These are phyloP conservation scores for Pulveroboletus sp. DNA, from an alignment of 768 basidiomycete species.

Conservation along the genomic window DNA sequence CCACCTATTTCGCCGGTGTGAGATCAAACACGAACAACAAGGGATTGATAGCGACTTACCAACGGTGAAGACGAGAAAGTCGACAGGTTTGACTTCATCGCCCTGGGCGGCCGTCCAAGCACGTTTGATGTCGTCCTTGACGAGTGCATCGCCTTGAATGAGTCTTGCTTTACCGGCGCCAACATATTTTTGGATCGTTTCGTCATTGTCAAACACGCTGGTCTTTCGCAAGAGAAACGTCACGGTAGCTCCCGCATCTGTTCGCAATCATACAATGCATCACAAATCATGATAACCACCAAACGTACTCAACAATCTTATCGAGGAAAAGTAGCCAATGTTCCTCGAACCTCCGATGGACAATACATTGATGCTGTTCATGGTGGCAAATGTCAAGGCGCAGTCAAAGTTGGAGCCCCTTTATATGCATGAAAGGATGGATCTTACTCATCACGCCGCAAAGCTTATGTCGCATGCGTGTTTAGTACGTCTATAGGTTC, in stretches of 20 bases:
- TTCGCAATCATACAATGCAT: not conserved
- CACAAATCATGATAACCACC: no score
- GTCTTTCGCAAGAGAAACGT: constrained; percentile 61
- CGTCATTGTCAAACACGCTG: constrained; percentile 52
- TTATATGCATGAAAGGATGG: constrained; percentile 4
- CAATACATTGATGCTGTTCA: constrained; percentile 32
- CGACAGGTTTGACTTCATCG: constrained; percentile 36
- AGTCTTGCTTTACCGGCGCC: constrained; percentile 50
- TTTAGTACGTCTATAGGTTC: not conserved
- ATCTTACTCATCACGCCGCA: constrained; percentile 5
- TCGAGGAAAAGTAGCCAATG: constrained; percentile 49
- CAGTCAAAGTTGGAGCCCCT: not conserved
- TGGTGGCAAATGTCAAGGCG: not conserved
- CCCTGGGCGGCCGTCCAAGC: constrained; percentile 47
- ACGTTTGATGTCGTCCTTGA: constrained; percentile 45
- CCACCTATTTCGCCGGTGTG: constrained; percentile 12
- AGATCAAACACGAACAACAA: not conserved
- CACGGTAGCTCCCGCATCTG: constrained; percentile 57
- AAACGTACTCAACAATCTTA: constrained; percentile 46
- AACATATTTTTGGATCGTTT: constrained; percentile 49
- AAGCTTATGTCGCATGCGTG: not conserved
- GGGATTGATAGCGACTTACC: constrained; percentile 37
- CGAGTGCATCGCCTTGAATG: constrained; percentile 60
- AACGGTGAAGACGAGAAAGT: constrained; percentile 59
- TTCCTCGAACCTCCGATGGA: constrained; percentile 55